These are phyloP conservation scores for Grosmannia serpens DNA, from an alignment of 2,329 filamentous ascomycete species.

Conservation along the genomic window DNA sequence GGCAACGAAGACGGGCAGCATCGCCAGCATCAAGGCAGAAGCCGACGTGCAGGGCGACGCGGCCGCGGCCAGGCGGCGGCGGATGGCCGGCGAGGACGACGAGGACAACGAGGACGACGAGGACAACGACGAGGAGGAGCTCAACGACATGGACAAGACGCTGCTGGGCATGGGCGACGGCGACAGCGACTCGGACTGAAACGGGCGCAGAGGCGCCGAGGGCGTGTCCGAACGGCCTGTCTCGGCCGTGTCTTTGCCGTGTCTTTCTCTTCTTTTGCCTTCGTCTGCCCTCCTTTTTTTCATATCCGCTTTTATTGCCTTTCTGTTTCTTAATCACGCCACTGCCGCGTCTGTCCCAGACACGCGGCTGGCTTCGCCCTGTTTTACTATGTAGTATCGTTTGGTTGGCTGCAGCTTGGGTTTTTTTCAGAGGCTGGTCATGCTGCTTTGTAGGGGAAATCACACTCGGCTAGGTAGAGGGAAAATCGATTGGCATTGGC, in stretches of 20 bases:
- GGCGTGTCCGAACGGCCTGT: no score
- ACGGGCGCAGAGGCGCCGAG: no score
- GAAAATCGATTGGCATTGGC: not conserved
- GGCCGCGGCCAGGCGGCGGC: conserved; percentile 19
- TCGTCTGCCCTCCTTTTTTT: not conserved
- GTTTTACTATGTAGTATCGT: not conserved
- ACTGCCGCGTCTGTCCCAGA: not conserved
- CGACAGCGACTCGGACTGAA: conserved; percentile 22
- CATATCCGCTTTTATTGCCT: not conserved
- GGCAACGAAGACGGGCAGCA: no score
- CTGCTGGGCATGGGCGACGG: conserved; percentile 21
- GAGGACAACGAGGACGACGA: not conserved
- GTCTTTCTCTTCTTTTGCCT: not conserved
- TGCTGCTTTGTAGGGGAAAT: not conserved
- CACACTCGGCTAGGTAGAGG: not conserved
- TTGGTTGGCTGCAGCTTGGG: not conserved
- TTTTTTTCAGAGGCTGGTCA: not conserved
- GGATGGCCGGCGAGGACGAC: conserved; percentile 26
- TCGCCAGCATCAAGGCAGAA: conserved; percentile 28
- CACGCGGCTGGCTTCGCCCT: not conserved
- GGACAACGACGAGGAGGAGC: conserved; percentile 32
- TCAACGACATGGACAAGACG: conserved; percentile 26
- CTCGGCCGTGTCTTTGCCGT: not conserved
- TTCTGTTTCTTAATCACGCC: not conserved
- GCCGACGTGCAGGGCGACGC: conserved; percentile 30